Percentiles rank a stretch among this genome's conserved stretches.
Evolutionary conservation across 345 rosid species (phyloP).

Genomic region (Xanthoceras sorbifolium): DNA sequence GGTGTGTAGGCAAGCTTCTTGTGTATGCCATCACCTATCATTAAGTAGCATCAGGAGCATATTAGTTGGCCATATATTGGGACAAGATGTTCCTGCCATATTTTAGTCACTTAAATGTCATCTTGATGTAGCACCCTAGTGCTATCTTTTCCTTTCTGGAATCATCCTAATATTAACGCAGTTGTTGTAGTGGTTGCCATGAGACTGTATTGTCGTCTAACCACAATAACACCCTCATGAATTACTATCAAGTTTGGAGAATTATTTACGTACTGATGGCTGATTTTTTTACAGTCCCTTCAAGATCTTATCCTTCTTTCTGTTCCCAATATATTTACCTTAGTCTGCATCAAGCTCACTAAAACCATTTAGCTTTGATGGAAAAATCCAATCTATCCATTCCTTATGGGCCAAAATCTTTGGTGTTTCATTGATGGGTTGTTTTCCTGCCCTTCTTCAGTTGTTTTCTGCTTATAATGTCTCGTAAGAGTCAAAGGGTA

Average conservation of each 20-base stretch:
- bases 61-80: not conserved
- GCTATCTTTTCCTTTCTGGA: constrained; percentile 8
- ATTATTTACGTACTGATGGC: no score
- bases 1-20: not conserved
- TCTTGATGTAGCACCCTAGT: not conserved
- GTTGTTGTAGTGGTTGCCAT: not conserved
- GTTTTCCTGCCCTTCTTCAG: not conserved
- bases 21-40: not conserved
- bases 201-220: not conserved
- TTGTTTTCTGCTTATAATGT: no score
- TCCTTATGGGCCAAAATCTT: not conserved
- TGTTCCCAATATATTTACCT: not conserved
- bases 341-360: not conserved
- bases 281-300: no score
- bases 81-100: not conserved
- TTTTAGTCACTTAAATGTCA: not conserved
- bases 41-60: not conserved
- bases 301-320: not conserved
- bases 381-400: not conserved
- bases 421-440: not conserved
- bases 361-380: not conserved
- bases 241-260: not conserved
- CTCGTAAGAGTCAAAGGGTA: not conserved
- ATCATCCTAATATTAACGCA: not conserved
- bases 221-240: not conserved